Conservation (phyloP, 2,329 filamentous ascomycete genomes). For the Dactylellina haptotyla region DNA sequence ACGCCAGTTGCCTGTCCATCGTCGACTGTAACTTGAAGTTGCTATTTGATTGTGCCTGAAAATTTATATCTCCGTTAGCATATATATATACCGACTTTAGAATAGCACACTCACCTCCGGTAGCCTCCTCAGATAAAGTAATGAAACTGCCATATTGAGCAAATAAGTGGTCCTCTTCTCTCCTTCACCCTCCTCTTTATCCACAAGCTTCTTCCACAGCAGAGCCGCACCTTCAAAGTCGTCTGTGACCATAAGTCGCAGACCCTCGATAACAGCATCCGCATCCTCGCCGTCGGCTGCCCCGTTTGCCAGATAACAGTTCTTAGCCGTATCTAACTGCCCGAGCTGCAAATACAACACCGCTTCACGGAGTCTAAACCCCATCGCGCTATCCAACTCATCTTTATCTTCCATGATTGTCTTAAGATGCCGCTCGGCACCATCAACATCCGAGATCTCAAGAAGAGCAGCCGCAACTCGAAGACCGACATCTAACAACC, state of each 20-base stretch:
- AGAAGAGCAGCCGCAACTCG: slow-evolving; percentile 74
- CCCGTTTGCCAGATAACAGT: slow-evolving; percentile 39
- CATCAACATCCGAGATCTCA: slow-evolving; percentile 87
- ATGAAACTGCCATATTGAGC: slow-evolving; percentile 43
- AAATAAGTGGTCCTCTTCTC: slow-evolving; percentile 33
- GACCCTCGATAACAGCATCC: slow-evolving; percentile 40
- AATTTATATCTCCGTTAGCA: slow-evolving; percentile 3
- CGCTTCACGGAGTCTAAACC: slow-evolving; percentile 42
- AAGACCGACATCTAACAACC: slow-evolving; percentile 79
- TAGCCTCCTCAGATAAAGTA: slow-evolving; percentile 43
- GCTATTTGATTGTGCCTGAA: slow-evolving; percentile 36
- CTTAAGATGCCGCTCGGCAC: slow-evolving; percentile 77
- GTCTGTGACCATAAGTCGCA: slow-evolving; percentile 46
- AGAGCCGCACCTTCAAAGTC: slow-evolving; percentile 45
- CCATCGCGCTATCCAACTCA: slow-evolving; percentile 26
- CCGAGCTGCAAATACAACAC: slow-evolving; percentile 48
- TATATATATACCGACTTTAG: too few relatives aligned
- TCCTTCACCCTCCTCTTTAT: slow-evolving; percentile 19
- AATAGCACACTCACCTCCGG: slow-evolving; percentile 27
- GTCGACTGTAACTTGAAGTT: slow-evolving; percentile 45
- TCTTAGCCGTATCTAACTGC: slow-evolving; percentile 50
- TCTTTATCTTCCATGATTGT: slow-evolving; percentile 64
- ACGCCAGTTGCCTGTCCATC: slow-evolving; percentile 41
- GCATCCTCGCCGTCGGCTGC: slow-evolving; percentile 42
- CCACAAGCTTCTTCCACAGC: slow-evolving; percentile 48